phyloP scores from a whole-genome alignment of 768 basidiomycete species.

The Tricholoma sp. region DNA sequence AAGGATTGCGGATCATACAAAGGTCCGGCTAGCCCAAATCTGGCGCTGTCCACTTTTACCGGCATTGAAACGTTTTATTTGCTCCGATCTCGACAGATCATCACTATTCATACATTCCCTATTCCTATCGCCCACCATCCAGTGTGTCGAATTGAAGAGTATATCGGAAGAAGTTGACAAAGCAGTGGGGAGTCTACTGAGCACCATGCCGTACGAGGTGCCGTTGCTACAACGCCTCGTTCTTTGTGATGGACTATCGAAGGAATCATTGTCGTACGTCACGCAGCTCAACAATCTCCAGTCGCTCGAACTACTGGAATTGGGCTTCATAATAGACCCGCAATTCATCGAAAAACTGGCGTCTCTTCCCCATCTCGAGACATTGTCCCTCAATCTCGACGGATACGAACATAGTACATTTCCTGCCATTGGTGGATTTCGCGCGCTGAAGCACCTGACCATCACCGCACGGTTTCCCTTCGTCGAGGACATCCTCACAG shows the following conservation, averaged over 20 bases:
- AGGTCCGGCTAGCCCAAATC: neutral
- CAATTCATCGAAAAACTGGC: neutral
- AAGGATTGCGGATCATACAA: neutral
- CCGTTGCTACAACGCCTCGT: conserved; percentile 1
- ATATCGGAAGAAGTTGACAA: neutral
- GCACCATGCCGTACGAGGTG: conserved; percentile 1
- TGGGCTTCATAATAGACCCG: neutral
- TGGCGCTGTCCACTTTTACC: neutral
- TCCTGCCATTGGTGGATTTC: neutral
- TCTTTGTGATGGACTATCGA: neutral
- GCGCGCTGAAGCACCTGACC: neutral
- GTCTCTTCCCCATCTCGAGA: neutral
- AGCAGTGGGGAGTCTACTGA: conserved; percentile 6
- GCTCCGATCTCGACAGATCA: neutral
- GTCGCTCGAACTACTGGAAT: neutral
- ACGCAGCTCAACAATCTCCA: conserved; percentile 1
- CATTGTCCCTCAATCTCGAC: conserved; percentile 3
- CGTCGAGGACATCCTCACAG: neutral
- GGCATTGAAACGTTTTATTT: neutral
- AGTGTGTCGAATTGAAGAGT: neutral
- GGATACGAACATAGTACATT: neutral
- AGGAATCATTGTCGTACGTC: neutral
- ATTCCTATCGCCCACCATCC: conserved; percentile 1
- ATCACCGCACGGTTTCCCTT: conserved; percentile 2
- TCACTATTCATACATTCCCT: conserved; percentile 1